Conservation (phyloP, 2,329 filamentous ascomycete genomes). For the Hymenoscyphus fraxineus region DNA sequence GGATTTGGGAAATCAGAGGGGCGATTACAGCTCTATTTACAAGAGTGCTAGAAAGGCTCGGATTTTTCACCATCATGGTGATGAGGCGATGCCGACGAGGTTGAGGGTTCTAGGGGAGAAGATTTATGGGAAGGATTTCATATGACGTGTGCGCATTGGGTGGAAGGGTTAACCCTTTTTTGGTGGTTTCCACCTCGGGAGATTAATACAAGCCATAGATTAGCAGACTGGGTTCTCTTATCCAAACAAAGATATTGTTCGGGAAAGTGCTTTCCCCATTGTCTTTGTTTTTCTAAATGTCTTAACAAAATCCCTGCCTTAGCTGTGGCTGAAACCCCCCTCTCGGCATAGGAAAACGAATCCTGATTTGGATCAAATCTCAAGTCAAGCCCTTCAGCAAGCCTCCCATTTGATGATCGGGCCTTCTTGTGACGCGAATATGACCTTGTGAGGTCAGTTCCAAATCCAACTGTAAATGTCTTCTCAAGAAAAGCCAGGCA, state of each 20-base stretch:
- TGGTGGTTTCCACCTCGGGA: too few species aligned
- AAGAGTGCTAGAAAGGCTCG: conserved; percentile 17
- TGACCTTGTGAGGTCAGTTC: too few species aligned
- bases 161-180: too few species aligned
- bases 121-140: conserved; percentile 16
- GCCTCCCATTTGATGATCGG: too few species aligned
- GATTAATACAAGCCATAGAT: too few species aligned
- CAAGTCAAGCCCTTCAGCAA: too few species aligned
- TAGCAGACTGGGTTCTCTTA: too few species aligned
- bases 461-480: too few species aligned
- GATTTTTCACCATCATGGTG: conserved; percentile 21
- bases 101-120: conserved; percentile 22
- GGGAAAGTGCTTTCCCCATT: not conserved
- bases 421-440: too few species aligned
- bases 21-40: conserved; percentile 16
- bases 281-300: not conserved
- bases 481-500: too few species aligned
- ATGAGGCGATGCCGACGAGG: conserved; percentile 19
- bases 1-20: not conserved
- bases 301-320: not conserved
- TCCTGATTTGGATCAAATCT: too few species aligned
- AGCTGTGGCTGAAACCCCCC: not conserved
- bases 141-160: too few species aligned
- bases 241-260: not conserved
- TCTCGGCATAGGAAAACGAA: not conserved